phyloP scores from a whole-genome alignment of 108 stramenopile species.

The Bacterosira constricta region DNA sequence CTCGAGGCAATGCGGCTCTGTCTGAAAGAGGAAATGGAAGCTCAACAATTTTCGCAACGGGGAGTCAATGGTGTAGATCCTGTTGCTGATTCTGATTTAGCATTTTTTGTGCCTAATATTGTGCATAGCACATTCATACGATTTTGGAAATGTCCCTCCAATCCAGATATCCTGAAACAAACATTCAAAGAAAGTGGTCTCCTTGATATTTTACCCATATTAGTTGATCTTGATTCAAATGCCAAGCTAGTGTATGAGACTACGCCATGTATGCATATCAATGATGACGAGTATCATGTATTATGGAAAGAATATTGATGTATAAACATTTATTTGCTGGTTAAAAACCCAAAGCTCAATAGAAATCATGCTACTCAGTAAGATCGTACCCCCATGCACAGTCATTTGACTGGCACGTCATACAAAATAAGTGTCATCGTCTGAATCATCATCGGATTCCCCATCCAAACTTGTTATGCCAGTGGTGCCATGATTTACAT shows the following conservation, averaged over 20 bases:
- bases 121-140: background rate
- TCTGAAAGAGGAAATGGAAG: background rate
- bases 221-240: background rate
- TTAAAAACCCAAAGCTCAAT: no score
- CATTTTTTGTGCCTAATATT: background rate
- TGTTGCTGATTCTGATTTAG: background rate
- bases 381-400: no score
- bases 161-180: background rate
- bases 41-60: background rate
- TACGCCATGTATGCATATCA: background rate
- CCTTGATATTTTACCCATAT: background rate
- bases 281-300: constrained; percentile 3
- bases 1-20: background rate
- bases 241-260: background rate
- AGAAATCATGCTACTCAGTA: no score
- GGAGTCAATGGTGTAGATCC: background rate
- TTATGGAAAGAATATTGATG: background rate
- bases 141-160: background rate
- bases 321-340: background rate
- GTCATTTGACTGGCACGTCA: no score
- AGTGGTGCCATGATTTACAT: background rate
- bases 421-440: background rate
- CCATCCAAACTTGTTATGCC: constrained; percentile 9
- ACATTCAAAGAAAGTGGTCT: background rate
- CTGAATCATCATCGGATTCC: constrained; percentile 7